A percentile compares a stretch with the other conserved stretches of the same genome.
Evolutionary conservation across 257 asterid species (phyloP).

Genomic region (Eucommia ulmoides): DNA sequence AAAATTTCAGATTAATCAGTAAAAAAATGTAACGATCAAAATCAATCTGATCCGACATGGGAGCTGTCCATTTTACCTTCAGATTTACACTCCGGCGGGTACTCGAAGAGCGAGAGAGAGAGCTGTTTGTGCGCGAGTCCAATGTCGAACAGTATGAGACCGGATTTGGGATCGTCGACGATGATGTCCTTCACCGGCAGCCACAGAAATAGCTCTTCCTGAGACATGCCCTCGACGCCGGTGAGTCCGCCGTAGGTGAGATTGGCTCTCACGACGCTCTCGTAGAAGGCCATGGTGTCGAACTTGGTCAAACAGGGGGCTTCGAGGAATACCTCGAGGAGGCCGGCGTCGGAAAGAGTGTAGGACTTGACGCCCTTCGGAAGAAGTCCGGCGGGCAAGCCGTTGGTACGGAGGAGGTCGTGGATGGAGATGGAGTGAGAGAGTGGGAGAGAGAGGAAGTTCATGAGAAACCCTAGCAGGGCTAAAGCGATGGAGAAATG

Average conservation of each 20-base stretch:
- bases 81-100: slow-evolving; percentile 65
- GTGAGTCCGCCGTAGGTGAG: slow-evolving; percentile 68
- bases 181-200: slow-evolving; percentile 75
- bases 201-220: slow-evolving; percentile 92
- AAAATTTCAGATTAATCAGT: too few relatives aligned
- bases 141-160: slow-evolving; percentile 69
- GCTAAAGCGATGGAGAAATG: slow-evolving; percentile 6
- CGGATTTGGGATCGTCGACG: slow-evolving; percentile 67
- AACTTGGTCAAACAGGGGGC: slow-evolving; percentile 77
- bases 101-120: slow-evolving; percentile 79
- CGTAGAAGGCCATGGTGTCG: slow-evolving; percentile 84
- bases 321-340: slow-evolving; percentile 63
- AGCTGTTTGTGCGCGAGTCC: slow-evolving; percentile 85
- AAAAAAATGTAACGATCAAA: too few relatives aligned
- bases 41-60: too few relatives aligned
- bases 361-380: slow-evolving; percentile 65
- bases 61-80: too few relatives aligned
- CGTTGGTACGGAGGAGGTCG: slow-evolving; percentile 62
- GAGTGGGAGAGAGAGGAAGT: slow-evolving; percentile 7
- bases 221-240: slow-evolving; percentile 73
- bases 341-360: slow-evolving; percentile 47
- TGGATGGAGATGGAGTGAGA: slow-evolving; percentile 41
- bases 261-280: slow-evolving; percentile 59
- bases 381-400: slow-evolving; percentile 75
- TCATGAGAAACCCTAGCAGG: slow-evolving; percentile 6